These are phyloP conservation scores for Daldinia sp. DNA, from an alignment of 2,329 filamentous ascomycete genomes.

Conservation along the genomic window DNA sequence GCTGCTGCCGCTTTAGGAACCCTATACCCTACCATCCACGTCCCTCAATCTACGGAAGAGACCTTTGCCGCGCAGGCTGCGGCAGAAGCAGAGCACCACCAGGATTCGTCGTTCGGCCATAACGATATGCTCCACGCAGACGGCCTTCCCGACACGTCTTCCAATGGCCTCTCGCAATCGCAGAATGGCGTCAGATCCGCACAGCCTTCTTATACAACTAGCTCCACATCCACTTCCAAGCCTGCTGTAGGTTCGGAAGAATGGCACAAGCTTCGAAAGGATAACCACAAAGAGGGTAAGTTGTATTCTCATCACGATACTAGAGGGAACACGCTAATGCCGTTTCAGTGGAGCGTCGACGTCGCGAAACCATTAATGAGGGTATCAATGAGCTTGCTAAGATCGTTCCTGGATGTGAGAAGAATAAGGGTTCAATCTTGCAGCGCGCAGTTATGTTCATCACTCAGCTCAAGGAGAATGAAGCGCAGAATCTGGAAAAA, in stretches of 20 bases:
- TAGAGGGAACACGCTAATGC: slow-evolving; percentile 35
- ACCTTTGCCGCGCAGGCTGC: slow-evolving; percentile 67
- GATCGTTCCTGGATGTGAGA: slow-evolving; percentile 97
- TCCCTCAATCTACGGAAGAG: slow-evolving; percentile 69
- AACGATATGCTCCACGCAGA: slow-evolving; percentile 55
- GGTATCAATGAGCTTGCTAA: slow-evolving; percentile 98
- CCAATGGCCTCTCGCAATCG: slow-evolving; percentile 43
- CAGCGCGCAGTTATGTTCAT: slow-evolving; percentile 96
- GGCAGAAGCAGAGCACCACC: slow-evolving; percentile 55
- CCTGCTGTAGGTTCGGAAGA: slow-evolving; percentile 95
- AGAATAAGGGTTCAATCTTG: slow-evolving; percentile 98
- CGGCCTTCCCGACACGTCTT: slow-evolving; percentile 53
- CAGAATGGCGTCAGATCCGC: slow-evolving; percentile 57
- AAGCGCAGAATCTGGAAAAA: slow-evolving; percentile 92
- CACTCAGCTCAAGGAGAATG: slow-evolving; percentile 92
- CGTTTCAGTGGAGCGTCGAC: slow-evolving; percentile 86
- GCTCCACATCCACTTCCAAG: slow-evolving; percentile 73
- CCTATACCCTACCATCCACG: slow-evolving; percentile 71
- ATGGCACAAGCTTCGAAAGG: slow-evolving; percentile 97
- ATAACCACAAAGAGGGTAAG: slow-evolving; percentile 98
- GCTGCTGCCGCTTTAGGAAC: slow-evolving; percentile 68
- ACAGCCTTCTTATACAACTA: slow-evolving; percentile 54
- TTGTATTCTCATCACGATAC: slow-evolving; percentile 20
- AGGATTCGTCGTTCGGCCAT: slow-evolving; percentile 51
- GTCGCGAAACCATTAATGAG: slow-evolving; percentile 98